phyloP scores from a whole-genome alignment of 148 eudicot genomes.

The Persicaria maculosa region DNA sequence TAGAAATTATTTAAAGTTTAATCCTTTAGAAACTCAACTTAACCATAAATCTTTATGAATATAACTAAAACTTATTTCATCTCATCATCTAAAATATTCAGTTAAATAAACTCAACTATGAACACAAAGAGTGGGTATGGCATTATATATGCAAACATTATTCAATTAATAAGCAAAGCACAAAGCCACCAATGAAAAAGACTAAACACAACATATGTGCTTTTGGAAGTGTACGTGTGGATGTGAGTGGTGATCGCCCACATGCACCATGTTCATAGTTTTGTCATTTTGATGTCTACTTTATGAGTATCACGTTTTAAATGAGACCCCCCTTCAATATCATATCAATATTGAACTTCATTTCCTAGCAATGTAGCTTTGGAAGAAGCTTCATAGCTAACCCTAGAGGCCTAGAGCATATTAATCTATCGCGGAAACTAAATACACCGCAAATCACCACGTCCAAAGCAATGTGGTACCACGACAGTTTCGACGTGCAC shows the following conservation, averaged over 20 bases:
- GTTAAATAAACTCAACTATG: no score
- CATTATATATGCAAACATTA: not conserved
- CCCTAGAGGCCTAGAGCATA: no score
- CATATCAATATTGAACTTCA: not conserved
- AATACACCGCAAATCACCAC: no score
- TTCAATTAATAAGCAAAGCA: not conserved
- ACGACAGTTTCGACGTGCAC: no score
- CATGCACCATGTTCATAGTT: not conserved
- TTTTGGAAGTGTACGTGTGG: not conserved
- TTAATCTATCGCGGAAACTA: no score
- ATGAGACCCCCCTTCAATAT: not conserved
- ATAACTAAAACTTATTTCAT: no score
- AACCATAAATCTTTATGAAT: no score
- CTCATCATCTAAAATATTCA: no score
- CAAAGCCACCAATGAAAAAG: slow-evolving; percentile 1
- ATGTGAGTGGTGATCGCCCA: not conserved
- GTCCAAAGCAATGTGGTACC: no score
- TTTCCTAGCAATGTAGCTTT: not conserved
- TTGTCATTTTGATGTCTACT: not conserved
- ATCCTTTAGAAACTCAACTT: no score
- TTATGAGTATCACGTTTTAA: slow-evolving; percentile 2
- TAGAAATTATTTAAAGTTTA: no score
- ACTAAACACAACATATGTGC: not conserved
- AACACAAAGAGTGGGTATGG: not conserved
- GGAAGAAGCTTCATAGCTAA: no score